Conservation (phyloP, 129 eudicot genomes). For the Smallanthus sonchifolius region DNA sequence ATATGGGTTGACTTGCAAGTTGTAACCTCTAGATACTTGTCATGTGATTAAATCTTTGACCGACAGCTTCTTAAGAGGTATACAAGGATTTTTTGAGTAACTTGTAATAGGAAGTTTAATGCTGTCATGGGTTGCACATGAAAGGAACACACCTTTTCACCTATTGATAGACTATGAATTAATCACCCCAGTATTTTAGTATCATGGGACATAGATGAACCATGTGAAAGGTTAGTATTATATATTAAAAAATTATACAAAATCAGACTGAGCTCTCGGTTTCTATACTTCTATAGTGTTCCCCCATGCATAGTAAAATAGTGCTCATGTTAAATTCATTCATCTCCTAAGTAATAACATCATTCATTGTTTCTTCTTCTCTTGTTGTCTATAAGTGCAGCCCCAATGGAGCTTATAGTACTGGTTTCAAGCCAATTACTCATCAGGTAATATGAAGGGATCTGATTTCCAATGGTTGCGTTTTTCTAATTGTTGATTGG, state of each 20-base stretch:
- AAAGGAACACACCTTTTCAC: not conserved
- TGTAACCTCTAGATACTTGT: not conserved
- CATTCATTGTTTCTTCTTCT: constrained; percentile 10
- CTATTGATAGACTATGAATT: not conserved
- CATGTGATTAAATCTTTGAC: not conserved
- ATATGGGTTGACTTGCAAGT: not conserved
- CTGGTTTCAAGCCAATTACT: constrained; percentile 94
- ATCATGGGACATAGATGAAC: not conserved
- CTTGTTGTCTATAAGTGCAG: constrained; percentile 38
- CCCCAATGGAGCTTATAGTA: constrained; percentile 96
- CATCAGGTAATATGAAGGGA: constrained; percentile 87
- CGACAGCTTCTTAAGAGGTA: not conserved
- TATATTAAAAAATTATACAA: not conserved
- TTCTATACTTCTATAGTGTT: constrained; percentile 1
- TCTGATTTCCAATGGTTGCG: constrained; percentile 21
- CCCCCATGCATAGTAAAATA: no score
- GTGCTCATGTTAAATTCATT: not conserved
- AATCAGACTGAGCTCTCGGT: not conserved
- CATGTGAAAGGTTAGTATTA: not conserved
- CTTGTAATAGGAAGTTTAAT: not conserved
- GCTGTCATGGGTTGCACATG: not conserved
- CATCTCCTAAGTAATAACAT: not conserved
- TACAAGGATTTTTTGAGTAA: not conserved
- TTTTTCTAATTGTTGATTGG: not conserved
- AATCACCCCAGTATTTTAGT: not conserved